phyloP scores from a whole-genome alignment of 2,329 filamentous ascomycete species.

The Pestalotiopsis sp. region DNA sequence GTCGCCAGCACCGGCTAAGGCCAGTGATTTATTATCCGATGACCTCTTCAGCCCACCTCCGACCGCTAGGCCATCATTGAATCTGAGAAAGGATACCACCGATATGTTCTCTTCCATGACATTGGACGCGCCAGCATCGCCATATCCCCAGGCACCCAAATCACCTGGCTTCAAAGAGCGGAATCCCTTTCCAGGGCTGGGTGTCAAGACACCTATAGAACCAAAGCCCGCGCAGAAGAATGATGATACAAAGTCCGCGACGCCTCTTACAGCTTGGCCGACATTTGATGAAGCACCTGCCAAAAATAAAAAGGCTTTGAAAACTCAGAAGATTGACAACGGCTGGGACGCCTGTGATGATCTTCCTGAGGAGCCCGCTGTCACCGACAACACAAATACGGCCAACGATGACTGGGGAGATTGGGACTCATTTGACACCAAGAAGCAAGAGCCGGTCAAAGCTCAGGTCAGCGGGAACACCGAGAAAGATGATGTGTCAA shows the following conservation, averaged over 20 bases:
- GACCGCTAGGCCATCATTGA: conserved; percentile 23
- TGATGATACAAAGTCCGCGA: conserved; percentile 34
- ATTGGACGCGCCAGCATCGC: conserved; percentile 32
- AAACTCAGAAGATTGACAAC: conserved; percentile 37
- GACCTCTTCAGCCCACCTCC: conserved; percentile 34
- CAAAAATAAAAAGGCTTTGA: conserved; percentile 9
- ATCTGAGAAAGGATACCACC: conserved; percentile 19
- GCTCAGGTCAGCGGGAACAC: conserved; percentile 22
- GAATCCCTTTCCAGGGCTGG: conserved; percentile 55
- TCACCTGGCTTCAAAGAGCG: conserved; percentile 57
- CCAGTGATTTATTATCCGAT: conserved; percentile 42
- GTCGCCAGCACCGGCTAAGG: conserved; percentile 24
- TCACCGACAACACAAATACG: conserved; percentile 22
- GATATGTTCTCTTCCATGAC: conserved; percentile 38
- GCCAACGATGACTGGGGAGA: conserved; percentile 26
- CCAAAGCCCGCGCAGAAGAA: conserved; percentile 32
- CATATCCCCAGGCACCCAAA: conserved; percentile 51
- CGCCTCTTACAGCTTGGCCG: conserved; percentile 51
- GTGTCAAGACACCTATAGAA: conserved; percentile 45
- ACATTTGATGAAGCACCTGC: conserved; percentile 30
- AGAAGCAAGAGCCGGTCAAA: conserved; percentile 17
- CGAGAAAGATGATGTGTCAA: conserved; percentile 18
- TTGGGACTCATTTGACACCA: conserved; percentile 28
- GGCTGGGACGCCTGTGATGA: conserved; percentile 59
- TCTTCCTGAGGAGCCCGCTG: conserved; percentile 32